These are phyloP conservation scores for Carex arenaria DNA, from an alignment of 202 grass and related monocot species.

Conservation along the genomic window DNA sequence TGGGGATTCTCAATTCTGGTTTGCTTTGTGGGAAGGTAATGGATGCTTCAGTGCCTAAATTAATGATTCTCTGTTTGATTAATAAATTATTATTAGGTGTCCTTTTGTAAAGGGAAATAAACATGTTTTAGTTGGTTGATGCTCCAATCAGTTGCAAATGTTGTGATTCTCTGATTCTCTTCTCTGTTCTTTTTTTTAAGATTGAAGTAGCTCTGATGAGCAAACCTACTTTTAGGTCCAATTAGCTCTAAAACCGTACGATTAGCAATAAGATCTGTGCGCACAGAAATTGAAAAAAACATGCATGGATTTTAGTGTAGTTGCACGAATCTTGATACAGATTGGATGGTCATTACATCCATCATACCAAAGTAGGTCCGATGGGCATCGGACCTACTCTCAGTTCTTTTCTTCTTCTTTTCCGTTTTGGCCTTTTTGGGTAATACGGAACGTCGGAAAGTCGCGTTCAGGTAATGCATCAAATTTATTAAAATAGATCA, in stretches of 20 bases:
- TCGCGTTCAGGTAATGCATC: not conserved
- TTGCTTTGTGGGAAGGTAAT: slow-evolving; percentile 20
- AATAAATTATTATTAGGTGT: not conserved
- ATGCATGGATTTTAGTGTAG: too few relatives aligned
- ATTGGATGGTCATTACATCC: too few relatives aligned
- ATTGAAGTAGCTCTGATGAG: too few relatives aligned
- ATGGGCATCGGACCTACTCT: too few relatives aligned
- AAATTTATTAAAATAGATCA: not conserved
- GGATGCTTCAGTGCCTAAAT: slow-evolving; percentile 5
- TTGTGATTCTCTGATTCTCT: slow-evolving; percentile 5
- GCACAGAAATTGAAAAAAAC: too few relatives aligned
- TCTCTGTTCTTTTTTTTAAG: not conserved
- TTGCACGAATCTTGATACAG: too few relatives aligned
- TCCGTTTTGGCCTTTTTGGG: not conserved
- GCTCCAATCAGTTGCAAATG: not conserved
- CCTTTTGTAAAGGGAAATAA: slow-evolving; percentile 13
- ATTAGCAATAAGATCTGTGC: too few relatives aligned
- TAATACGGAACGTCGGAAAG: too few relatives aligned
- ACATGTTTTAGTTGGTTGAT: not conserved
- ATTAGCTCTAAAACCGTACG: too few relatives aligned
- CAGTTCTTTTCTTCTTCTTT: not conserved
- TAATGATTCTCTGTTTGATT: slow-evolving; percentile 5
- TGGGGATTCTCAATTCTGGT: not conserved
- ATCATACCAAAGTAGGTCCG: too few relatives aligned
- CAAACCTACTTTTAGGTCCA: too few relatives aligned